Conservation (phyloP, 2,329 filamentous ascomycete genomes). For the Xylariaceae sp. region DNA sequence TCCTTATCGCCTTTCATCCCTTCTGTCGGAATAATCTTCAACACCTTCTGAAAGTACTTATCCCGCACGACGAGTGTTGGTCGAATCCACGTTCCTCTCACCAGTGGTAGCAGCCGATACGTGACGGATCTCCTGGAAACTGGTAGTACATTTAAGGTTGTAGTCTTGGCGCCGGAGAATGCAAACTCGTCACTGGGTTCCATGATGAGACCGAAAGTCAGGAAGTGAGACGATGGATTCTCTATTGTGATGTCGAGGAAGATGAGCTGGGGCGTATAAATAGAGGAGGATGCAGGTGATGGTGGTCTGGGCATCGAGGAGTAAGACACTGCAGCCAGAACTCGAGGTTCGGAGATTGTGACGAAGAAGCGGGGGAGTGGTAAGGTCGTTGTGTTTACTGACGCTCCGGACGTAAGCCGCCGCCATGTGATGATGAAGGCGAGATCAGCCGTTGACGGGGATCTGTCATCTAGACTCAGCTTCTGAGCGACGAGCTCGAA, state of each 20-base stretch:
- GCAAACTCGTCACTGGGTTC: conserved; percentile 91
- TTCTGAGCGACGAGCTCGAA: conserved; percentile 80
- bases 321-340: conserved; percentile 65
- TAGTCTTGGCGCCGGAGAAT: conserved; percentile 85
- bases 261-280: conserved; percentile 40
- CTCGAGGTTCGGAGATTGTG: conserved; percentile 82
- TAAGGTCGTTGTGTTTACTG: conserved; percentile 67
- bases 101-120: conserved; percentile 73
- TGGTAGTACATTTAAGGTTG: conserved; percentile 78
- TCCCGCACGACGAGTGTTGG: conserved; percentile 80
- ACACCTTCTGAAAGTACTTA: conserved; percentile 88
- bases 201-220: conserved; percentile 91
- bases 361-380: conserved; percentile 79
- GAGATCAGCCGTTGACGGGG: conserved; percentile 73
- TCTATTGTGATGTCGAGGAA: conserved; percentile 71
- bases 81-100: conserved; percentile 67
- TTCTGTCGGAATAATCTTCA: conserved; percentile 79
- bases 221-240: conserved; percentile 91
- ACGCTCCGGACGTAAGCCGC: conserved; percentile 44
- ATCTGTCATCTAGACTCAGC: conserved; percentile 77
- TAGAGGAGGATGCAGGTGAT: conserved; percentile 35
- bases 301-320: conserved; percentile 36
- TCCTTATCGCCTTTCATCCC: conserved; percentile 69
- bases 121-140: conserved; percentile 73
- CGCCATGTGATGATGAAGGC: conserved; percentile 78